Evolutionary conservation across 352 stramenopile species (phyloP), one percentile per base, ranked within the genome.

Genomic region (Phytophthora crassamura): DNA sequence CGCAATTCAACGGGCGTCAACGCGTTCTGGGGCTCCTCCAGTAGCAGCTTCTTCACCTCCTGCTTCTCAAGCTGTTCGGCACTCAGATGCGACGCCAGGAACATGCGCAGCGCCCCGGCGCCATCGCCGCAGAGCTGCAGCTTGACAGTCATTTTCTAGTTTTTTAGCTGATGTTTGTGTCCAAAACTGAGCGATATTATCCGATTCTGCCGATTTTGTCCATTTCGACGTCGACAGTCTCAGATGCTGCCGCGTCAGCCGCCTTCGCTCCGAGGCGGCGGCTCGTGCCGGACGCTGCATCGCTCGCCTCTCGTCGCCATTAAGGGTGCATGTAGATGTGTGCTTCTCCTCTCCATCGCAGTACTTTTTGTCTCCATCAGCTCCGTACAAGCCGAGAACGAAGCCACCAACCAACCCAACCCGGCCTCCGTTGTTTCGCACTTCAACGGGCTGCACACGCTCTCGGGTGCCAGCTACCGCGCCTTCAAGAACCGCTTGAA

Each of bases 401-500:
- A 28, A n/a, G 15, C 7, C 18, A 22, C 47, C 16, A 16, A 28
- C 8, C 12, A 20, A 22, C 16, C 47, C 16, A 14, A 16, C 9
- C n/a, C 35, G 36, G 15, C 52, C 9, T 10, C 51, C 11, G 32
- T 62, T 11, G 52, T 76, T 20, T 72, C 64, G 57, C 74, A 80
- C 64, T 88, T 81, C 33, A 89, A 75, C 48, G 80, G 80, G 2
- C 67, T 90, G 32, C 80, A 77, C 36, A 82, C 82, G 20, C 74
- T 93, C 8, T 90, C 84, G 4, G 82, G 82, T 18, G 71, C 67
- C 20, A 89, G 82, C 52, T 84, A 82, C 59, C 72, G 75, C 36
- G 74, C 80, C 28, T 93, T 93, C 63, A 82, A 76, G 45, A 93
- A 93, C 64, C 80, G 78, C 34, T 72, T 93, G 16, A 81, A 82